phyloP scores from a whole-genome alignment of 2,329 filamentous ascomycete genomes.

The Colletotrichum echinochloae region DNA sequence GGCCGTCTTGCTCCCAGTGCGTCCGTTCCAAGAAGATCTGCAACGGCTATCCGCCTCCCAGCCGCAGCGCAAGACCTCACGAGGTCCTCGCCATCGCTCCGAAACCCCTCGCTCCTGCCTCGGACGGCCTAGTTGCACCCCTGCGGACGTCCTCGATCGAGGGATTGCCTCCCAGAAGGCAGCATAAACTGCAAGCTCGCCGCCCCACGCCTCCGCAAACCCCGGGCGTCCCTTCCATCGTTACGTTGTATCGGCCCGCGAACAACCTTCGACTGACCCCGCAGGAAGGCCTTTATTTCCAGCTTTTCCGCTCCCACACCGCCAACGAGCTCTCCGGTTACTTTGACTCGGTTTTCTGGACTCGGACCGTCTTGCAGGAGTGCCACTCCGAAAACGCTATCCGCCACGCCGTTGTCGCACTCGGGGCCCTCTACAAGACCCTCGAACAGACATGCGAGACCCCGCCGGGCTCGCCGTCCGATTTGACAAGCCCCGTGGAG shows the following conservation, averaged over 20 bases:
- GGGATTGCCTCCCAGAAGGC: conserved; percentile 36
- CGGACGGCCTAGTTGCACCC: conserved; percentile 35
- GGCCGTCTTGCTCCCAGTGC: conserved; percentile 71
- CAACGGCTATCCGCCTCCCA: conserved; percentile 71
- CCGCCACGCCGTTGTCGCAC: conserved; percentile 73
- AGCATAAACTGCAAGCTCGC: conserved; percentile 30
- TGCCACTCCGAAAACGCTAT: conserved; percentile 72
- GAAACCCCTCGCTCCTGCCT: conserved; percentile 52
- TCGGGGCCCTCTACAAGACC: conserved; percentile 76
- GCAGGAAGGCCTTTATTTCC: conserved; percentile 70
- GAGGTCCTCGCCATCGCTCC: conserved; percentile 64
- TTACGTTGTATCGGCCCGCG: conserved; percentile 58
- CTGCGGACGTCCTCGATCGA: conserved; percentile 40
- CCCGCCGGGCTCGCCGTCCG: conserved; percentile 59
- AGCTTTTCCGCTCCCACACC: conserved; percentile 71
- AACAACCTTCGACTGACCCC: conserved; percentile 59
- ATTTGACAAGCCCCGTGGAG: conserved; percentile 49
- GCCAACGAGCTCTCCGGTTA: conserved; percentile 74
- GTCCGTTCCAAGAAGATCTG: conserved; percentile 69
- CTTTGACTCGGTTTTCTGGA: conserved; percentile 76
- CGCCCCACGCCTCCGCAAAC: conserved; percentile 50
- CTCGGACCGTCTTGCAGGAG: conserved; percentile 70
- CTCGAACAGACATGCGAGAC: conserved; percentile 68
- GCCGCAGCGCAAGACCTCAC: conserved; percentile 58
- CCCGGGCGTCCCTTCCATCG: conserved; percentile 42